phyloP scores from a whole-genome alignment of 1,284 basidiomycete genomes.

The Rhodotorula mucilaginosa region DNA sequence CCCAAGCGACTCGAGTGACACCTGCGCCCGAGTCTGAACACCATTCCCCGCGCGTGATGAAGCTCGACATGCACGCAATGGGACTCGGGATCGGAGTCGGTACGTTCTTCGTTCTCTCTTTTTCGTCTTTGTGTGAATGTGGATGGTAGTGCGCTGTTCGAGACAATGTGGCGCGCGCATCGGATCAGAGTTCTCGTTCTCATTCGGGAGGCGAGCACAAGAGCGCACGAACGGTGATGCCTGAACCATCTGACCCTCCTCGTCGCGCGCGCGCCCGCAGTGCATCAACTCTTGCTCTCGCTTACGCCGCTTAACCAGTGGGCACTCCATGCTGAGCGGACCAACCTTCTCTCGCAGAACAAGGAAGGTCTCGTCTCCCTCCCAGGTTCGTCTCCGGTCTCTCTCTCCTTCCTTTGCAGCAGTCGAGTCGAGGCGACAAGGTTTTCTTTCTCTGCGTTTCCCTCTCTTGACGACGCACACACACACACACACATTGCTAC shows the following conservation, averaged over 20 bases:
- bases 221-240: too few relatives aligned
- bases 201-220: too few relatives aligned
- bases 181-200: too few relatives aligned
- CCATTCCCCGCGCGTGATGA: background rate
- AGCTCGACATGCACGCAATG: slow-evolving; percentile 62
- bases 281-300: slow-evolving; percentile 67
- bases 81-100: slow-evolving; percentile 64
- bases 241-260: too few relatives aligned
- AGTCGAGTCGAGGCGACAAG: too few relatives aligned
- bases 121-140: too few relatives aligned
- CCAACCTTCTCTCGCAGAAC: slow-evolving; percentile 70
- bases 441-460: background rate
- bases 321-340: slow-evolving; percentile 64
- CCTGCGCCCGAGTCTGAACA: background rate
- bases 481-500: background rate
- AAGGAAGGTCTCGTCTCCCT: slow-evolving; percentile 88
- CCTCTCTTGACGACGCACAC: too few relatives aligned
- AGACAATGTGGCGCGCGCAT: too few relatives aligned
- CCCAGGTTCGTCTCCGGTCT: slow-evolving; percentile 57
- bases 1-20: slow-evolving; percentile 46
- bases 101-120: slow-evolving; percentile 48
- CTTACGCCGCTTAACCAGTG: slow-evolving; percentile 60
- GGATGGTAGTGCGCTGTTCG: too few relatives aligned
- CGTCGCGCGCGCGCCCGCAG: slow-evolving; percentile 49
- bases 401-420: background rate